Percentiles rank a stretch among this genome's conserved stretches.
These are phyloP conservation scores for Penicillium soppii DNA, from an alignment of 495 filamentous ascomycete species.

Conservation along the genomic window DNA sequence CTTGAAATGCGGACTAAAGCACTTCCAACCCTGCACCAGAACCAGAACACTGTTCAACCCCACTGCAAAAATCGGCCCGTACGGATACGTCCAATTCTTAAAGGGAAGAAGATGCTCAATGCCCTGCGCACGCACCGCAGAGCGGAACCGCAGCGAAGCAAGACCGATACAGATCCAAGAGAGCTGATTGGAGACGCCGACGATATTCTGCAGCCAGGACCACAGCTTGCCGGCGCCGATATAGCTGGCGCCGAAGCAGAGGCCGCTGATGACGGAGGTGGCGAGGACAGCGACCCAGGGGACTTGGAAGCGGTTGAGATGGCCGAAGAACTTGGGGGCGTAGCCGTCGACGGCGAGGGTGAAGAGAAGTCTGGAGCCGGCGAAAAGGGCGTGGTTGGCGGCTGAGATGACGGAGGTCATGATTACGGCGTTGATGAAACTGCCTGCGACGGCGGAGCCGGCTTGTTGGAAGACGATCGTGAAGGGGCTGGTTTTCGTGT, in stretches of 20 bases:
- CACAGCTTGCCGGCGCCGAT: slow-evolving; percentile 59
- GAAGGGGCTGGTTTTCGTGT: slow-evolving; percentile 49
- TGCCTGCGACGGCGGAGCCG: slow-evolving; percentile 48
- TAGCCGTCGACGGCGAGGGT: slow-evolving; percentile 47
- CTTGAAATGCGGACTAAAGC: slow-evolving; percentile 52
- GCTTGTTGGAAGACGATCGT: slow-evolving; percentile 53
- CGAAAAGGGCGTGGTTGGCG: slow-evolving; percentile 55
- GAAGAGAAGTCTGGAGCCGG: slow-evolving; percentile 52
- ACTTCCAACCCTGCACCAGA: slow-evolving; percentile 60
- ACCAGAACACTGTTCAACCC: slow-evolving; percentile 55
- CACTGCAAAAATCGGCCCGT: slow-evolving; percentile 51
- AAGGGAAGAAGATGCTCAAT: slow-evolving; percentile 60
- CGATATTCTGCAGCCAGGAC: slow-evolving; percentile 60
- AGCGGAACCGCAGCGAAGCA: slow-evolving; percentile 59
- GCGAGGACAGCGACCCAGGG: slow-evolving; percentile 60
- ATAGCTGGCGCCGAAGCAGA: slow-evolving; percentile 61
- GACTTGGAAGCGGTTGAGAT: slow-evolving; percentile 54
- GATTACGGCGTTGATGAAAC: slow-evolving; percentile 57
- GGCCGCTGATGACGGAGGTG: slow-evolving; percentile 53
- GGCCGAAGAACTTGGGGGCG: slow-evolving; percentile 46
- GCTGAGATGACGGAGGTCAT: slow-evolving; percentile 55
- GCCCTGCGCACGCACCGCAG: slow-evolving; percentile 50
- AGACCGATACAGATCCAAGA: slow-evolving; percentile 61
- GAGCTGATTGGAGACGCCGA: slow-evolving; percentile 63
- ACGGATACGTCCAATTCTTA: slow-evolving; percentile 62